These are phyloP conservation scores for Trypanosoma boissoni DNA, from an alignment of 208 protist species.

Conservation along the genomic window DNA sequence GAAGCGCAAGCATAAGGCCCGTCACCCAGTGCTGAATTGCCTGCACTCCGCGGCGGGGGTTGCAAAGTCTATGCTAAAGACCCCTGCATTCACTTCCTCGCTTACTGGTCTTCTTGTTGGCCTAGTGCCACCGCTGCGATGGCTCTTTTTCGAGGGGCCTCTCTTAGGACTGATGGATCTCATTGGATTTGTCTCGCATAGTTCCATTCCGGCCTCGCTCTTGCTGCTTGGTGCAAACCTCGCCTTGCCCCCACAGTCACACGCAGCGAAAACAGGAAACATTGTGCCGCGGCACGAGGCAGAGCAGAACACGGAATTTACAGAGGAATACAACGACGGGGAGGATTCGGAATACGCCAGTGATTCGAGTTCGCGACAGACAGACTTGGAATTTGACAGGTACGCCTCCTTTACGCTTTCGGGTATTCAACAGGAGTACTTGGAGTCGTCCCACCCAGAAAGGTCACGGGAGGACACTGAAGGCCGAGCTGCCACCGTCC, in stretches of 20 bases:
- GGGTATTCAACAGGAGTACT: not conserved
- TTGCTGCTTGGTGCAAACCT: slow-evolving; percentile 76
- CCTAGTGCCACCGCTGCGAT: slow-evolving; percentile 51
- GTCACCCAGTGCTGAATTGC: slow-evolving; percentile 2
- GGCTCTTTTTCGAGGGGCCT: slow-evolving; percentile 53
- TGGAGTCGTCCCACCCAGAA: not conserved
- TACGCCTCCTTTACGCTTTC: slow-evolving; percentile 29
- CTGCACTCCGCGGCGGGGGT: slow-evolving; percentile 5
- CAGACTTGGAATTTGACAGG: slow-evolving; percentile 32
- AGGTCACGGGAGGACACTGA: not conserved
- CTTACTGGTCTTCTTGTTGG: slow-evolving; percentile 68
- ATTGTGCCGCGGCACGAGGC: slow-evolving; percentile 44
- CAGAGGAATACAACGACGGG: slow-evolving; percentile 21
- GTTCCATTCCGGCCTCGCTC: slow-evolving; percentile 69
- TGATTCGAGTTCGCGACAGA: slow-evolving; percentile 37
- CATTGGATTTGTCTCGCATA: slow-evolving; percentile 45
- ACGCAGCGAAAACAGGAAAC: not conserved
- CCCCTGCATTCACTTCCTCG: slow-evolving; percentile 64
- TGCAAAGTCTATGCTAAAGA: slow-evolving; percentile 28
- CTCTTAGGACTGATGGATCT: slow-evolving; percentile 65
- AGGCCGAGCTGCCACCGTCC: not conserved
- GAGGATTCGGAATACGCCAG: slow-evolving; percentile 24
- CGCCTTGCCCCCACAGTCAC: slow-evolving; percentile 28
- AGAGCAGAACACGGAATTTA: slow-evolving; percentile 69
- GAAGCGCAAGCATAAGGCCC: slow-evolving; percentile 7